Conservation (phyloP, 805 yeast genomes). For the Ogataea minuta region DNA sequence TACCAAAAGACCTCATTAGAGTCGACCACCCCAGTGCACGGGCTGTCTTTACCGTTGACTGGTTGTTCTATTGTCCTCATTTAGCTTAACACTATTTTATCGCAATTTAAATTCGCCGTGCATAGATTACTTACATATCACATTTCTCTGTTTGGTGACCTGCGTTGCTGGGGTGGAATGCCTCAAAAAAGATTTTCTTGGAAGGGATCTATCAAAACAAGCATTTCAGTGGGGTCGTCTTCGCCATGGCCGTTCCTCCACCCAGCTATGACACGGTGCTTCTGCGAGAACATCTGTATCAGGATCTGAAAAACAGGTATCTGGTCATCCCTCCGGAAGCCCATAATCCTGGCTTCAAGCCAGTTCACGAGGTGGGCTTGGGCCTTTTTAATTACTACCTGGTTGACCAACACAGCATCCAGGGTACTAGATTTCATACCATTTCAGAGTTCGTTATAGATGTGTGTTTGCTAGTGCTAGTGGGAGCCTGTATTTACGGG, state of each 20-base stretch:
- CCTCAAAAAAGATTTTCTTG: not conserved
- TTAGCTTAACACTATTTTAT: too few relatives aligned
- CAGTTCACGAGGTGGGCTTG: constrained; percentile 31
- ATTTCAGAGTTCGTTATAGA: constrained; percentile 5
- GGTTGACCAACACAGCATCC: constrained; percentile 14
- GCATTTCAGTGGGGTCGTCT: not conserved
- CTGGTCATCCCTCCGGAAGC: constrained; percentile 31
- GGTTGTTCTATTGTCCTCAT: not conserved
- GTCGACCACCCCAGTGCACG: too few relatives aligned
- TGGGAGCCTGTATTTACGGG: constrained; percentile 1
- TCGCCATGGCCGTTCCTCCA: constrained; percentile 32
- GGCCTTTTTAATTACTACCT: constrained; percentile 31
- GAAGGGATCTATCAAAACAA: not conserved
- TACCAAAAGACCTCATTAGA: too few relatives aligned
- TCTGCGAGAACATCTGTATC: constrained; percentile 34
- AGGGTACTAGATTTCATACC: constrained; percentile 4
- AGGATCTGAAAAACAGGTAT: constrained; percentile 24
- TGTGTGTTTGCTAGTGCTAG: constrained; percentile 1
- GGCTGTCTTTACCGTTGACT: too few relatives aligned
- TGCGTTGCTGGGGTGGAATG: not conserved
- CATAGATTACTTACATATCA: constrained; percentile 3
- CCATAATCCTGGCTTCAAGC: constrained; percentile 26
- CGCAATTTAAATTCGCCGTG: not conserved
- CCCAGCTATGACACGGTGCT: constrained; percentile 34
- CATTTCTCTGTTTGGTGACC: not conserved